phyloP scores from a whole-genome alignment of 768 basidiomycete species.

The Mycena vitilis region DNA sequence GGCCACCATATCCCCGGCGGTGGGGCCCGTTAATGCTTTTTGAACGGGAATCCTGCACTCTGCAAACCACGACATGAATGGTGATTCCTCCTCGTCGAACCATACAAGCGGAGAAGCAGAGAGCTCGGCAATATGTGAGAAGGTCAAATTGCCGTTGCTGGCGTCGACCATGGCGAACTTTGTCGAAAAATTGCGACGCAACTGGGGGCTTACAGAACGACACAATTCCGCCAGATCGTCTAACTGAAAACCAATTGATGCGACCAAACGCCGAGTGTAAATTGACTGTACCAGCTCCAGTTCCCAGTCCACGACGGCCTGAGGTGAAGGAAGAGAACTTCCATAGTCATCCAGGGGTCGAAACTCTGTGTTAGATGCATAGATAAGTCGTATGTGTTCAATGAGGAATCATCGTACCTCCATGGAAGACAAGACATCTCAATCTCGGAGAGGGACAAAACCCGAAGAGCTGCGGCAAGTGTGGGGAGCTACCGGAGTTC shows the following conservation, averaged over 20 bases:
- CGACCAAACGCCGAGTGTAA: too few relatives aligned
- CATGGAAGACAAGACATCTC: slow-evolving; percentile 14
- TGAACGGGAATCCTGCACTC: too few relatives aligned
- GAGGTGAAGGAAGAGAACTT: background rate
- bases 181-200: too few relatives aligned
- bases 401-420: background rate
- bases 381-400: background rate
- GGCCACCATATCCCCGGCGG: too few relatives aligned
- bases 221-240: background rate
- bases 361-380: background rate
- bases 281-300: background rate
- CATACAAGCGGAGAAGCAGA: too few relatives aligned
- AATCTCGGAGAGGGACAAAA: slow-evolving; percentile 13
- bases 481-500: background rate
- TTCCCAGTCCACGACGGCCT: slow-evolving; percentile 9
- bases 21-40: too few relatives aligned
- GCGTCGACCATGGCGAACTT: background rate
- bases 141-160: background rate
- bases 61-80: too few relatives aligned
- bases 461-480: slow-evolving; percentile 20
- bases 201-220: too few relatives aligned
- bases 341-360: slow-evolving; percentile 7
- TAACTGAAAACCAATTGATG: background rate
- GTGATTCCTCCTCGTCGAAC: too few relatives aligned
- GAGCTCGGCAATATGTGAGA: background rate